Evolutionary conservation across 208 protist species (phyloP).

Genomic region (Wallacemonas sp.): DNA sequence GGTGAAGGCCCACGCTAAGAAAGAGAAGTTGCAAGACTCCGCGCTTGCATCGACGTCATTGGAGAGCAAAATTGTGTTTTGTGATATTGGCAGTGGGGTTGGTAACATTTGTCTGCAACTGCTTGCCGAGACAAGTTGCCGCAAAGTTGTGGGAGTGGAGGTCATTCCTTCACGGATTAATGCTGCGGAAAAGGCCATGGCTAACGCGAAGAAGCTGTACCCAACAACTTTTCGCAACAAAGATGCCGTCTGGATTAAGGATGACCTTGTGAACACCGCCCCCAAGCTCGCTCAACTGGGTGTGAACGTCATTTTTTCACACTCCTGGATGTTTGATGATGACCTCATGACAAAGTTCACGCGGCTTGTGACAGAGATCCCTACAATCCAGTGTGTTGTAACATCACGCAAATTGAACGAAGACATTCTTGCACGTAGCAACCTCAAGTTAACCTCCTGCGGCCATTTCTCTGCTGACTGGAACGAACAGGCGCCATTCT

Average conservation of each 20-base stretch:
- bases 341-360: slow-evolving; percentile 67
- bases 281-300: slow-evolving; percentile 41
- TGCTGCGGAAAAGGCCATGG: slow-evolving; percentile 44
- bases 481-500: slow-evolving; percentile 82
- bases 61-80: slow-evolving; percentile 69
- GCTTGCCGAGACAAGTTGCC: slow-evolving; percentile 72
- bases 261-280: slow-evolving; percentile 65
- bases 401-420: slow-evolving; percentile 76
- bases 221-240: slow-evolving; percentile 58
- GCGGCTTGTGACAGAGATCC: slow-evolving; percentile 47
- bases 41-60: slow-evolving; percentile 26
- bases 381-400: slow-evolving; percentile 69
- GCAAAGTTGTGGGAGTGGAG: slow-evolving; percentile 73
- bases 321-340: slow-evolving; percentile 88
- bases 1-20: slow-evolving; percentile 15
- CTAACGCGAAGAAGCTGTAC: slow-evolving; percentile 50
- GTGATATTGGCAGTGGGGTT: slow-evolving; percentile 84
- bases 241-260: slow-evolving; percentile 60
- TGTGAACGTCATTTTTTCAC: slow-evolving; percentile 77
- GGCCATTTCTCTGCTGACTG: slow-evolving; percentile 70
- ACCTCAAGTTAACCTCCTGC: slow-evolving; percentile 40
- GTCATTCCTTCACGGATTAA: slow-evolving; percentile 68
- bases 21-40: slow-evolving; percentile 22
- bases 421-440: slow-evolving; percentile 25
- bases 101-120: slow-evolving; percentile 85